A percentile compares a stretch with the other conserved stretches of the same genome.
These are phyloP conservation scores for Claviceps maximensis DNA, from an alignment of 2,329 filamentous ascomycete genomes.

Conservation along the genomic window DNA sequence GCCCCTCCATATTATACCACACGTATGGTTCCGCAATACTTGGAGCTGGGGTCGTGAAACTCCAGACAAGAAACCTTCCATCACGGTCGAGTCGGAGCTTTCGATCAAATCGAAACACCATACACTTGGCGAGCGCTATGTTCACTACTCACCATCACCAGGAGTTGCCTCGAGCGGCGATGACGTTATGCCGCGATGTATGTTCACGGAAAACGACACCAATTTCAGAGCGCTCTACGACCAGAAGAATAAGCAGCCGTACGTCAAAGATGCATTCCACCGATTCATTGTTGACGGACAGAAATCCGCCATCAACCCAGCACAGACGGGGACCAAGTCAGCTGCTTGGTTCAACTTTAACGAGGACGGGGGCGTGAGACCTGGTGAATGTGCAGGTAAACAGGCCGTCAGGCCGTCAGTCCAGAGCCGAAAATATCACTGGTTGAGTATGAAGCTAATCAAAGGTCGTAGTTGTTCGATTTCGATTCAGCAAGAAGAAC, in stretches of 20 bases:
- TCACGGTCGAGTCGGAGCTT: conserved; percentile 51
- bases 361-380: conserved; percentile 72
- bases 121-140: conserved; percentile 69
- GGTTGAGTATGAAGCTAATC: not conserved
- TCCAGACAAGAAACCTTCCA: conserved; percentile 64
- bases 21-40: conserved; percentile 94
- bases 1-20: conserved; percentile 83
- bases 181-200: conserved; percentile 70
- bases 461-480: conserved; percentile 57
- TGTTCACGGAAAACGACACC: conserved; percentile 95
- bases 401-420: not conserved
- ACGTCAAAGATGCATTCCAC: conserved; percentile 94
- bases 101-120: conserved; percentile 66
- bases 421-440: not conserved
- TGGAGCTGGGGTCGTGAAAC: conserved; percentile 87
- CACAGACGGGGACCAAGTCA: conserved; percentile 69
- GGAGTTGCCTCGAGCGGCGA: conserved; percentile 65
- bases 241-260: conserved; percentile 65
- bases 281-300: conserved; percentile 72
- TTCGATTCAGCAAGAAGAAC: conserved; percentile 66
- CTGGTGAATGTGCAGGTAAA: conserved; percentile 80
- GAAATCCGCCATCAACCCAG: conserved; percentile 70
- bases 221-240: conserved; percentile 69
- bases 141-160: conserved; percentile 79
- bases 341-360: conserved; percentile 90